Evolutionary conservation across 768 basidiomycete species (phyloP).

Genomic region (Mycena galopus): DNA sequence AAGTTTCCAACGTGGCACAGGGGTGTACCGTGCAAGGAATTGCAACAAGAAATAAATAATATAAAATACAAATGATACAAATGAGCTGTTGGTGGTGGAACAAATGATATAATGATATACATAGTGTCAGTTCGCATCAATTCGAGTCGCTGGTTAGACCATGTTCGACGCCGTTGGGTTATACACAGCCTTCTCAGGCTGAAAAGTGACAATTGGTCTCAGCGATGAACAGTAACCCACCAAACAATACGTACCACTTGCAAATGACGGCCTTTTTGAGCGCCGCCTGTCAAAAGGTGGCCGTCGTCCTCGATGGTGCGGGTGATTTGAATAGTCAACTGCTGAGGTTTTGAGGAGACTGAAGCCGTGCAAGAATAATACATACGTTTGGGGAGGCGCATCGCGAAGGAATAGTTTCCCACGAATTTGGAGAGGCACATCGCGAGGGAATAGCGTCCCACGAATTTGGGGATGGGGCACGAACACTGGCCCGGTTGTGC

Average conservation of each 20-base stretch:
- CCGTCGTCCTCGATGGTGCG: constrained; percentile 4
- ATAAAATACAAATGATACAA: too few relatives aligned
- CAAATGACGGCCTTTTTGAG: background rate
- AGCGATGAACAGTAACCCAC: background rate
- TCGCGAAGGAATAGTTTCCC: constrained; percentile 10
- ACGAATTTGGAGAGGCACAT: constrained; percentile 22
- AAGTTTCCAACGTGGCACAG: too few relatives aligned
- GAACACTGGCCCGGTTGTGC: constrained; percentile 3
- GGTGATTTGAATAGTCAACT: constrained; percentile 21
- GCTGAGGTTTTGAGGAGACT: background rate
- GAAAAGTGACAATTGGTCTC: background rate
- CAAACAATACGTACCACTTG: constrained; percentile 11
- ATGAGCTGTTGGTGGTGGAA: too few relatives aligned
- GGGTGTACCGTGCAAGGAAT: too few relatives aligned
- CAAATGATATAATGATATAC: constrained; percentile 10
- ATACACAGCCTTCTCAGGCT: constrained; percentile 24
- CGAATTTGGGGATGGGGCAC: constrained; percentile 20
- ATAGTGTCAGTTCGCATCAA: background rate
- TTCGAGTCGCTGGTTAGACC: background rate
- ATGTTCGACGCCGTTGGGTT: background rate
- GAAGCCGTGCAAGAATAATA: too few relatives aligned
- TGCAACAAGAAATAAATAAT: too few relatives aligned
- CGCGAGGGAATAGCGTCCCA: constrained; percentile 15
- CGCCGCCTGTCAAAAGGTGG: background rate
- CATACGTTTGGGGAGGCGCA: constrained; percentile 11